phyloP scores from a whole-genome alignment of 2,329 filamentous ascomycete genomes.

The Penicillium sp. region DNA sequence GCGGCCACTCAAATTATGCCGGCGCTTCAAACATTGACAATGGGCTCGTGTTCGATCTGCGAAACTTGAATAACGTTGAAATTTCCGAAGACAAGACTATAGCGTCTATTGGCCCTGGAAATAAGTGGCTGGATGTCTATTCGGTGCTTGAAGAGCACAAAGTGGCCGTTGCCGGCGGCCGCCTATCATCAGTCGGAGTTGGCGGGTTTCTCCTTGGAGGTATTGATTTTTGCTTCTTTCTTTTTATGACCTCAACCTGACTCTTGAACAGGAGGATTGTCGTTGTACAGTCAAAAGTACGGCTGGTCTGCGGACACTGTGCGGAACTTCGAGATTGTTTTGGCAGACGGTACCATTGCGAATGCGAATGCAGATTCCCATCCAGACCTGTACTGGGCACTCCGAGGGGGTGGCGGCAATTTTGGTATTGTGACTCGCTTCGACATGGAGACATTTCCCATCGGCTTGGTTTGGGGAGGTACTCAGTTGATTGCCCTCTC shows the following conservation, averaged over 20 bases:
- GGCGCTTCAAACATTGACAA: background rate
- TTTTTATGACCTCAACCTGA: background rate
- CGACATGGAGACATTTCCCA: background rate
- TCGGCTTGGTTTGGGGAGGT: background rate
- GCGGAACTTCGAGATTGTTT: background rate
- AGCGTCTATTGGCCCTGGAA: background rate
- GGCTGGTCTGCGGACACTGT: background rate
- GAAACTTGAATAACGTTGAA: background rate
- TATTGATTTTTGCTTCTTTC: background rate
- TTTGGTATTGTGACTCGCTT: constrained; percentile 4
- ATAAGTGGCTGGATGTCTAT: constrained; percentile 1
- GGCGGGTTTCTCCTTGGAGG: constrained; percentile 3
- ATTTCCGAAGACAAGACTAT: background rate
- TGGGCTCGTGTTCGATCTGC: background rate
- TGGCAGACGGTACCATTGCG: background rate
- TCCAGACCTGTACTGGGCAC: background rate
- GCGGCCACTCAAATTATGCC: background rate
- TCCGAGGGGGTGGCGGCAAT: background rate
- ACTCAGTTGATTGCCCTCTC: background rate
- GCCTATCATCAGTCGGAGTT: background rate
- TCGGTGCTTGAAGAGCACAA: background rate
- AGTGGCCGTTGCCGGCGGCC: background rate
- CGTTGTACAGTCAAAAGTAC: background rate
- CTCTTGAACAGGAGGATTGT: background rate
- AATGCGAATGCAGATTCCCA: background rate